Evolutionary conservation across 495 filamentous ascomycete genomes (phyloP).

Genomic region (Talaromyces adpressus): DNA sequence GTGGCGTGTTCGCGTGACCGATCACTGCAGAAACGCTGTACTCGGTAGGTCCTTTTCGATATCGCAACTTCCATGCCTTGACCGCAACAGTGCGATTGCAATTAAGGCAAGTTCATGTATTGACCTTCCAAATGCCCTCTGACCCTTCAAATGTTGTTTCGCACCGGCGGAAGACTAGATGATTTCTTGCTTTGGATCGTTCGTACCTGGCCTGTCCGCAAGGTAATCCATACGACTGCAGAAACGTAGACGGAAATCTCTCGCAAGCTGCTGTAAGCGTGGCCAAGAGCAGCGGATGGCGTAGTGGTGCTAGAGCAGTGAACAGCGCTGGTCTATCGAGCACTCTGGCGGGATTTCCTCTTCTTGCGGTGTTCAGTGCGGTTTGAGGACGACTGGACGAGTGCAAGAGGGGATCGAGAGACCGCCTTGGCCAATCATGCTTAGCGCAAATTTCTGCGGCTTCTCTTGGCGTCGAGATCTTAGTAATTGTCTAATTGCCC

Average conservation of each 20-base stretch:
- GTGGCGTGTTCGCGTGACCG: constrained; percentile 8
- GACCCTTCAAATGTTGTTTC: not conserved
- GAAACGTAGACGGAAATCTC: not conserved
- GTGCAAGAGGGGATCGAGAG: not conserved
- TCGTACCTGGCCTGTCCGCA: not conserved
- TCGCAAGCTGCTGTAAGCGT: not conserved
- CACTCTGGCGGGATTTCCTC: not conserved
- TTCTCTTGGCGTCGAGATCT: constrained; percentile 9
- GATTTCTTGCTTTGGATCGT: not conserved
- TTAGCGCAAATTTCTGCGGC: constrained; percentile 6
- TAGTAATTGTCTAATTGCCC: constrained; percentile 6
- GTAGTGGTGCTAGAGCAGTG: not conserved
- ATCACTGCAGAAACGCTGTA: not conserved
- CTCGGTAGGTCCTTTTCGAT: constrained; percentile 2
- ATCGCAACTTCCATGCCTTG: constrained; percentile 8
- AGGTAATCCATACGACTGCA: not conserved
- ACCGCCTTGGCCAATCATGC: constrained; percentile 4
- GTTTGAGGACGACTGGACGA: not conserved
- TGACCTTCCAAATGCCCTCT: not conserved
- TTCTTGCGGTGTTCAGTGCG: not conserved
- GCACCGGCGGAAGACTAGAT: not conserved
- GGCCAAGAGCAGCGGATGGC: not conserved
- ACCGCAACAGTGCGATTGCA: constrained; percentile 9
- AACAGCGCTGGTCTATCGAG: not conserved
- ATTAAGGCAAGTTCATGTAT: constrained; percentile 1